Percentiles rank a stretch among this genome's conserved stretches.
Conservation (phyloP, 768 basidiomycete genomes). For the Leccinum rimulosum region DNA sequence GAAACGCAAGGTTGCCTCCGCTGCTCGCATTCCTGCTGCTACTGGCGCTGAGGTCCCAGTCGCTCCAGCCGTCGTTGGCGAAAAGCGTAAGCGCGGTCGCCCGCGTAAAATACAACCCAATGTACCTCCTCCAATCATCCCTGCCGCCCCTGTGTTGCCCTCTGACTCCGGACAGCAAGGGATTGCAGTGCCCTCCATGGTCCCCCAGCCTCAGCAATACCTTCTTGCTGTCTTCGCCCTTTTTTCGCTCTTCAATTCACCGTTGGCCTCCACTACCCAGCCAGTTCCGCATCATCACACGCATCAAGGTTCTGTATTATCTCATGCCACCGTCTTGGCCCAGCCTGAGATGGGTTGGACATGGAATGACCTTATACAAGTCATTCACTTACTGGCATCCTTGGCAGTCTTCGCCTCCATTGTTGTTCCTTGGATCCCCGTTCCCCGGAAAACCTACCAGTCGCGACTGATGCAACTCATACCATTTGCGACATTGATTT, state of each 20-base stretch:
- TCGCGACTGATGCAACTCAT: constrained; percentile 26
- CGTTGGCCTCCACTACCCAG: constrained; percentile 46
- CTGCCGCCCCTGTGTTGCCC: constrained; percentile 21
- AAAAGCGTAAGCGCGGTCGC: constrained; percentile 83
- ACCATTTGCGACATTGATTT: constrained; percentile 21
- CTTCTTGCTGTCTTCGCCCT: constrained; percentile 81
- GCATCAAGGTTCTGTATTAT: constrained; percentile 60
- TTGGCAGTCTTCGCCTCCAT: constrained; percentile 58
- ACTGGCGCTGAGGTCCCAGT: constrained; percentile 26
- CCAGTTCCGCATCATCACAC: constrained; percentile 38
- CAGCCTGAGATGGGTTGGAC: constrained; percentile 34
- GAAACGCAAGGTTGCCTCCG: constrained; percentile 33
- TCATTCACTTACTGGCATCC: constrained; percentile 65
- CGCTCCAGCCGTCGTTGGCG: constrained; percentile 40
- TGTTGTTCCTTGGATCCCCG: constrained; percentile 46
- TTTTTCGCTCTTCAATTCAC: constrained; percentile 84
- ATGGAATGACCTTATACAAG: constrained; percentile 55
- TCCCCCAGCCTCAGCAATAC: constrained; percentile 49
- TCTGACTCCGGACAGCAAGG: constrained; percentile 15
- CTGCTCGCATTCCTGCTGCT: constrained; percentile 20
- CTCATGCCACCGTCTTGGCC: constrained; percentile 30
- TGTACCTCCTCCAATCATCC: constrained; percentile 34
- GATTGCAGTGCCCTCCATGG: constrained; percentile 11
- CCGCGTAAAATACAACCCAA: constrained; percentile 69
- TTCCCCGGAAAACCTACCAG: constrained; percentile 19